Percentiles rank a stretch among this genome's conserved stretches.
Conservation (phyloP, 306 rosid species). For the Trifolium dubium region DNA sequence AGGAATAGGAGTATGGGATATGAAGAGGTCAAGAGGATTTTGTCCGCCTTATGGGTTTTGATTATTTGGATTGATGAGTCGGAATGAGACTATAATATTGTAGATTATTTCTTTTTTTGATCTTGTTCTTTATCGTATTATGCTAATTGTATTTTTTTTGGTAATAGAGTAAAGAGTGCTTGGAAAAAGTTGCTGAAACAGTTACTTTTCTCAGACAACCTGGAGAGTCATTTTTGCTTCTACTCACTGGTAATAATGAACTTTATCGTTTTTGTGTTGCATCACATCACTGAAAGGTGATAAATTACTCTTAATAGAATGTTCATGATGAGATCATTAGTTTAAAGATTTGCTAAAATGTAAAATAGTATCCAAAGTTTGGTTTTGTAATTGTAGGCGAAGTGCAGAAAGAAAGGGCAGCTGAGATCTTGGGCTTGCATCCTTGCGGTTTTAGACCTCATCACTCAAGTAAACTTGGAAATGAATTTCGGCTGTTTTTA, state of each 20-base stretch:
- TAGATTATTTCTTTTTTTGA: slow-evolving; percentile 18
- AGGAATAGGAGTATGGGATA: too few species aligned
- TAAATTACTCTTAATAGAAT: not conserved
- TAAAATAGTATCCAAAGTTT: not conserved
- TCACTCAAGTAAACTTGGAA: slow-evolving; percentile 85
- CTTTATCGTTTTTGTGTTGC: slow-evolving; percentile 9
- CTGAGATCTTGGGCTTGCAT: slow-evolving; percentile 77
- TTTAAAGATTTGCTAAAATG: slow-evolving; percentile 1
- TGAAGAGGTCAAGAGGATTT: too few species aligned
- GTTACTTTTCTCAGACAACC: slow-evolving; percentile 66
- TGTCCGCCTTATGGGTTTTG: too few species aligned
- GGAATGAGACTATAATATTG: slow-evolving; percentile 1
- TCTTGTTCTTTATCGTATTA: slow-evolving; percentile 29
- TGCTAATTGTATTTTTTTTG: slow-evolving; percentile 13
- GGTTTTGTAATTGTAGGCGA: slow-evolving; percentile 60
- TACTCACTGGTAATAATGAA: slow-evolving; percentile 74
- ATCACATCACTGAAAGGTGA: slow-evolving; percentile 7
- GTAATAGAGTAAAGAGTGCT: slow-evolving; percentile 83
- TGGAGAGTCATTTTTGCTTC: slow-evolving; percentile 64
- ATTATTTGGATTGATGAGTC: too few species aligned
- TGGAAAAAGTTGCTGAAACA: slow-evolving; percentile 80
- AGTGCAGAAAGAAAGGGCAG: slow-evolving; percentile 87
- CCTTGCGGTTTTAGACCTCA: slow-evolving; percentile 86
- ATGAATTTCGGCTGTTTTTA: slow-evolving; percentile 84
- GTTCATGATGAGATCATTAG: slow-evolving; percentile 26